Base-by-base conservation (phyloP, 1,284 basidiomycete genomes). In the Rhodotorula sp. region DNA sequence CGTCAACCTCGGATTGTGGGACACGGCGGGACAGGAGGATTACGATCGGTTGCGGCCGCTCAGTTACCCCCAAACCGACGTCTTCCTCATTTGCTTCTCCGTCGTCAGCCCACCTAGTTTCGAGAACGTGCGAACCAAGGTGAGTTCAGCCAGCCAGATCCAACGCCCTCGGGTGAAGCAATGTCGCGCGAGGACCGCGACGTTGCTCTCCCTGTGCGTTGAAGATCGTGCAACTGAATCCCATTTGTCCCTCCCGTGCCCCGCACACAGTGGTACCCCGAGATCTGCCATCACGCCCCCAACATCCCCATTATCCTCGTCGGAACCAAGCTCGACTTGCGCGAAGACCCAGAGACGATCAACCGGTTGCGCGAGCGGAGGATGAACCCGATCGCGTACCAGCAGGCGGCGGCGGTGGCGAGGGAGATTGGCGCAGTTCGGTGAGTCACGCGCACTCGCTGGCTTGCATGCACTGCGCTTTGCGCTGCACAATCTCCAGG, bases 1-100 rank as follows among this genome's bases (percentile, higher is more conserved):
- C 60, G 95, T 99, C 79, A 94, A 92, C 69, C 88, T 99, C 69
- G 95, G 95, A 68, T 85, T 98, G 69, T 98, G 94, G 95, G 94
- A 97, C 87, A 98, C 95, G n/a, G 95, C 95, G 62, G 95, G 95
- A 78, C 95, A 97, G 84, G 95, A 98, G 82, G 94, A 97, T 85
- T 95, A 95, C 82, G 97, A 99, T 83, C 91, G 97, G 68, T 90
- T 99, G 79, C 90, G 97, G 78, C 97, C 97, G 65, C 87, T 99
- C 75, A 95, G 93, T 73, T 99, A 99, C 84, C 97, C 97, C 14
- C 97, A 99, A 83, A 99, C 97, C 64, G 97, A 99, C 81, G 94
- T 99, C 52, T 99, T 99, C 85, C 86, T 99, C 81, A 94, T 99
- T 82, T 99, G 97, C 82, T 99, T 99, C 86, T 97, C 93, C 60